Percentiles rank a stretch among this genome's conserved stretches.
Evolutionary conservation across 1,284 basidiomycete species (phyloP).

Genomic region (Lentinula novae-zelandiae): DNA sequence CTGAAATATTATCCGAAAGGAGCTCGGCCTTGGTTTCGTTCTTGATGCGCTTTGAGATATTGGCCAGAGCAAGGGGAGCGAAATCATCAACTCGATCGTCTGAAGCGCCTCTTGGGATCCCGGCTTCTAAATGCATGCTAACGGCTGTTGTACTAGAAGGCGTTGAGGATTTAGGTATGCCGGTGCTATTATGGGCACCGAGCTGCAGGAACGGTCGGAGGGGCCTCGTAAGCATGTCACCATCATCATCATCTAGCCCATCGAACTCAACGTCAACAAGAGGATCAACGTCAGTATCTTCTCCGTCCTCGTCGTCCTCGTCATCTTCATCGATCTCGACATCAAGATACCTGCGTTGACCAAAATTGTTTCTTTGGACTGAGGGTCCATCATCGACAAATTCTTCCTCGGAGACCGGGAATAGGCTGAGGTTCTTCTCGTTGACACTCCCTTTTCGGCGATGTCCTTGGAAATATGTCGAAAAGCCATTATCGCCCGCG

Average conservation of each 20-base stretch:
- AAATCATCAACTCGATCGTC: neutral
- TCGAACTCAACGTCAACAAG: constrained; percentile 8
- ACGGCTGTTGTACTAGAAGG: neutral
- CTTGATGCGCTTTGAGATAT: neutral
- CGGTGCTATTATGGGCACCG: neutral
- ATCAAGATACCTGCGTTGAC: neutral
- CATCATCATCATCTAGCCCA: constrained; percentile 22
- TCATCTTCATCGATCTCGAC: constrained; percentile 1
- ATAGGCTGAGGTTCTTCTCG: constrained; percentile 25
- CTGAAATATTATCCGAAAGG: neutral
- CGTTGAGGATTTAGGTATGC: neutral
- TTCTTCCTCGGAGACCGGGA: constrained; percentile 49
- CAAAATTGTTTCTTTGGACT: neutral
- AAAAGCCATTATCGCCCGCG: constrained; percentile 9
- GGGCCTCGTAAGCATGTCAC: neutral
- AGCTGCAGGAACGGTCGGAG: neutral
- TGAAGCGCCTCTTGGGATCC: neutral
- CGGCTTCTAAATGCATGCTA: neutral
- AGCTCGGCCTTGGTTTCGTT: neutral
- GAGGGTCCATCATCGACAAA: neutral
- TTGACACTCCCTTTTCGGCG: constrained; percentile 13
- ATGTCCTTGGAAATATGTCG: constrained; percentile 15
- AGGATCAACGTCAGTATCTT: constrained; percentile 7
- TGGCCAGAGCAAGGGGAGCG: neutral
- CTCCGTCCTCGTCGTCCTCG: constrained; percentile 6